Percentiles rank a stretch among this genome's conserved stretches.
Evolutionary conservation across 441 rosid genomes (phyloP).

Genomic region (Omphalea diandra): DNA sequence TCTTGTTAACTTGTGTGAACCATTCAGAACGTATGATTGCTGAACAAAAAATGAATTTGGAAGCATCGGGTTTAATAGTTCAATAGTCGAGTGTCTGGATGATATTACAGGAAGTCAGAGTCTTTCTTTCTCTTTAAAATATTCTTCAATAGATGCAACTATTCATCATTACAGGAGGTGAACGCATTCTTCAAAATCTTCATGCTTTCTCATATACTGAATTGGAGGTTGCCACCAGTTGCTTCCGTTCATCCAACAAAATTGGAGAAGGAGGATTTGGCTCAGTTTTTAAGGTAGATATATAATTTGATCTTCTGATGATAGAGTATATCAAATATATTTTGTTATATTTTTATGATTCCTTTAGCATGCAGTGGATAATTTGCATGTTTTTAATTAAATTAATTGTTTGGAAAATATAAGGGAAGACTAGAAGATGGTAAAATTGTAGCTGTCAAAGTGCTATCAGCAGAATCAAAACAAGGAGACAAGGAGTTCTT

Average conservation of each 20-base stretch:
- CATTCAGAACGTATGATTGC: too few species aligned
- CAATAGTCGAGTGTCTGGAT: too few species aligned
- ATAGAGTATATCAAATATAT: not conserved
- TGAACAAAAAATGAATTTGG: too few species aligned
- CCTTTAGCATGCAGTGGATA: too few species aligned
- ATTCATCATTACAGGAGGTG: conserved; percentile 15
- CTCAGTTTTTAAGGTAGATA: conserved; percentile 41
- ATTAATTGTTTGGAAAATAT: not conserved
- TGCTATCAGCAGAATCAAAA: conserved; percentile 42
- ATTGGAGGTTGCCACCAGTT: conserved; percentile 37
- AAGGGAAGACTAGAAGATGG: conserved; percentile 49
- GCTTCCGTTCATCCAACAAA: conserved; percentile 37
- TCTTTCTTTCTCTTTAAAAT: too few species aligned
- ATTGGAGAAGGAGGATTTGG: conserved; percentile 61
- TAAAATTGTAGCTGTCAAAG: conserved; percentile 41
- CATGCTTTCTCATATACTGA: conserved; percentile 32
- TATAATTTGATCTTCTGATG: not conserved
- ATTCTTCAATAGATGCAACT: too few species aligned
- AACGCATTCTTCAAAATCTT: conserved; percentile 16
- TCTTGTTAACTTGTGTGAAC: too few species aligned
- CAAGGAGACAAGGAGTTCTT: conserved; percentile 50
- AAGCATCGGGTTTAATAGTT: too few species aligned
- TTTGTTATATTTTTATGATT: not conserved
- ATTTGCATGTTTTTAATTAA: not conserved
- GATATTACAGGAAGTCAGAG: too few species aligned